Base-by-base conservation (phyloP, 148 eudicot genomes). In the Diospyros lotus region DNA sequence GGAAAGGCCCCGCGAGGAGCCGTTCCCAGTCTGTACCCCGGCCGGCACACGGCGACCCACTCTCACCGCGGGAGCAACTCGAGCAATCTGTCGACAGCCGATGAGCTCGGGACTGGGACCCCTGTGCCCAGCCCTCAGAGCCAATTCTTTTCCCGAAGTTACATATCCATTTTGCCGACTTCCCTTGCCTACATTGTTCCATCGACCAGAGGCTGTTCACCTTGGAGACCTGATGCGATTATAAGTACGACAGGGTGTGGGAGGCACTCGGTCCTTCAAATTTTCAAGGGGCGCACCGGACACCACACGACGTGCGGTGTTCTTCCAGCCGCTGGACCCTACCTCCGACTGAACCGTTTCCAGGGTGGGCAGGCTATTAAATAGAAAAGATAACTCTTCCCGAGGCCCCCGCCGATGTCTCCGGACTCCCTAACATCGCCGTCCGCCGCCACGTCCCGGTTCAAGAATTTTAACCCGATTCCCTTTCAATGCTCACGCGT, bases 311-410 rank as follows among this genome's bases (percentile, higher is more conserved):
- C 48, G 64, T 72, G 52, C 4, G 75, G 18, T 59, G 63, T 11
- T 59, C 63, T 59, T 59, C 63, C 63, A 59, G 9, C 63, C 63
- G 63, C 1, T 39, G 45, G 68, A 64, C 46, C 46, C n/a, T 44
- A 72, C 64, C 51, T 59, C 66, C 39, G 54, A 54, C 52, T 43
- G 42, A 59, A 67, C 66, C 54, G 62, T 73, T 73, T 75, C 71
- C 71, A 65, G 62, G 77, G 70, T 75, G 71, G 70, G 70, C 58
- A 74, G 70, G 77, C 70, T 75, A 72, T 75, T 75, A 75, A 72
- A 58, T 3, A 58, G 52, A 72, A 72, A 72, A 58, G 65, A 72
- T 58, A 72, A 72, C 75, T 72, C 65, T 72, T 72, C 52, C 18
- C 65, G 75, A 73, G 66, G 75, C 40, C 58, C 50, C 68, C 28